phyloP scores from a whole-genome alignment of 2,329 filamentous ascomycete species.

The Ophiosphaerella narmari region DNA sequence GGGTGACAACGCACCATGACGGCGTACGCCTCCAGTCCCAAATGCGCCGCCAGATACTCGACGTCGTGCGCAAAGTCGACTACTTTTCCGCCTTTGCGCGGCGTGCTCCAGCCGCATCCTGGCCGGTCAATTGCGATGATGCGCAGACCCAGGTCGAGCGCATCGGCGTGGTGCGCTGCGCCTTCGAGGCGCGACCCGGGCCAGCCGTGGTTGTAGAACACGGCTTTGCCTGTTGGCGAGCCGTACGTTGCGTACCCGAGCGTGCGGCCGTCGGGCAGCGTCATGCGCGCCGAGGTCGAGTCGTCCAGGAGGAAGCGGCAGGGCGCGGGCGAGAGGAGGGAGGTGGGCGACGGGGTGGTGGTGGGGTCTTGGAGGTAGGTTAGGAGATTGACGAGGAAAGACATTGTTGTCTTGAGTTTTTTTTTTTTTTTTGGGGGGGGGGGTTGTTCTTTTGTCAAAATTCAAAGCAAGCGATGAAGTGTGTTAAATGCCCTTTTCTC shows the following conservation, averaged over 20 bases:
- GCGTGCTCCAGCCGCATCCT: constrained; percentile 34
- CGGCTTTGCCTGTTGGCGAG: constrained; percentile 25
- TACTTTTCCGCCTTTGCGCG: constrained; percentile 23
- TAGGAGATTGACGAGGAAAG: no score
- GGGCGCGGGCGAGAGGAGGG: neutral
- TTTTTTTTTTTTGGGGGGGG: no score
- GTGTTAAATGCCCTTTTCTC: no score
- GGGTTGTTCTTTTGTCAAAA: no score
- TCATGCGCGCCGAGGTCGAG: constrained; percentile 33
- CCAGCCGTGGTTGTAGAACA: constrained; percentile 37
- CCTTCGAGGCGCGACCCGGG: constrained; percentile 40
- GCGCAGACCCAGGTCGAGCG: constrained; percentile 23
- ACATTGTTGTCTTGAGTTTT: no score
- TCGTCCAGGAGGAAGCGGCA: constrained; percentile 27
- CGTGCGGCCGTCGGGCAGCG: constrained; percentile 42
- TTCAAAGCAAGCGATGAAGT: no score
- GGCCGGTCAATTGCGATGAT: constrained; percentile 36
- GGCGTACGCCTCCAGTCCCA: constrained; percentile 24
- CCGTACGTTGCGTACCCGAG: constrained; percentile 45
- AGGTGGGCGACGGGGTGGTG: no score
- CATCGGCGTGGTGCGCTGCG: constrained; percentile 25
- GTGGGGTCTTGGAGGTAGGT: no score
- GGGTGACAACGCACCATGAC: constrained; percentile 23
- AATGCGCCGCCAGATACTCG: constrained; percentile 20
- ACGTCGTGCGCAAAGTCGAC: constrained; percentile 32